phyloP scores from a whole-genome alignment of 1,139 yeast genomes.

The Suhomyces bribrorum region DNA sequence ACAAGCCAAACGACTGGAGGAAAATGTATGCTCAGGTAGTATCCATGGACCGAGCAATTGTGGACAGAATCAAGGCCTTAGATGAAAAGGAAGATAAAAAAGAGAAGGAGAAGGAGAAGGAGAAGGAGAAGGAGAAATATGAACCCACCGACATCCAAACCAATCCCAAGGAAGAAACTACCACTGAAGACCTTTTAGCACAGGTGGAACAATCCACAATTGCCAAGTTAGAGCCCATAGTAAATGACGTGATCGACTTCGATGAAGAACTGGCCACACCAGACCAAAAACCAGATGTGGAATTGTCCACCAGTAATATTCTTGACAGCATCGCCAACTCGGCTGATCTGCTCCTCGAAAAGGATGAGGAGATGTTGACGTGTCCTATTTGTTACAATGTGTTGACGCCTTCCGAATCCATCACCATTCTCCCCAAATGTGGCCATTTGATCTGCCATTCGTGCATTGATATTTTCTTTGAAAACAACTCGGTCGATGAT shows the following conservation, averaged over 20 bases:
- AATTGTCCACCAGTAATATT: background rate
- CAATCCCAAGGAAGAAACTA: background rate
- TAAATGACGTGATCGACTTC: background rate
- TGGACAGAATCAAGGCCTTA: constrained; percentile 18
- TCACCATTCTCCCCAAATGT: constrained; percentile 56
- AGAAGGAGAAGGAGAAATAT: background rate
- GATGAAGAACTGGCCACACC: background rate
- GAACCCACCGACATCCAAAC: too few species aligned
- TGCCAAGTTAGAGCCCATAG: background rate
- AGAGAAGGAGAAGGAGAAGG: constrained; percentile 23
- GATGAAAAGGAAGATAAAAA: constrained; percentile 5
- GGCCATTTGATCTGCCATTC: constrained; percentile 70
- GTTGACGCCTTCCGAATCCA: constrained; percentile 43
- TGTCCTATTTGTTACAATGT: constrained; percentile 75
- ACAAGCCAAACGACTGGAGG: constrained; percentile 24
- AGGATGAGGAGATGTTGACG: constrained; percentile 30
- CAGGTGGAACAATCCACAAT: background rate
- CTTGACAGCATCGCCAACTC: constrained; percentile 1
- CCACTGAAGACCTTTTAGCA: background rate
- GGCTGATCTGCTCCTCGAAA: constrained; percentile 2
- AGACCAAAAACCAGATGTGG: background rate
- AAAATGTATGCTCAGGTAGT: constrained; percentile 22
- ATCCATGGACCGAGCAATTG: constrained; percentile 15
- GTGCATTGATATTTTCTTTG: constrained; percentile 57
- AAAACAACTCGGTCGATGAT: constrained; percentile 37